Percentiles rank a stretch among this genome's conserved stretches.
Conservation (phyloP, 306 rosid species). For the Hippophae gyantsensis region DNA sequence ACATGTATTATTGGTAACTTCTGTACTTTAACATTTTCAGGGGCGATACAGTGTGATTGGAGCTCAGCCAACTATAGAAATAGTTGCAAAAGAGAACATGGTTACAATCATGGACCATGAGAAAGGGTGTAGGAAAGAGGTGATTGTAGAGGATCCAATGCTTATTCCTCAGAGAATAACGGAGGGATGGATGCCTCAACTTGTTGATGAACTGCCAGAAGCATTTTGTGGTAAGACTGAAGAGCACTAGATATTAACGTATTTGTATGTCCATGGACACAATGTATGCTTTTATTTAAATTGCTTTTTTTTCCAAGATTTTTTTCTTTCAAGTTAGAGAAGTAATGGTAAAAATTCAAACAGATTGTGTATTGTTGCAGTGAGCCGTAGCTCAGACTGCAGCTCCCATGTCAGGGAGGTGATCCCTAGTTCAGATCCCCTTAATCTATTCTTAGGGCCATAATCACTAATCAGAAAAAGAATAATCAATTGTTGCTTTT, state of each 20-base stretch:
- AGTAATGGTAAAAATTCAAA: no score
- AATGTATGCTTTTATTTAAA: no score
- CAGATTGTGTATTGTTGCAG: no score
- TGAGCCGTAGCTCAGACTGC: no score
- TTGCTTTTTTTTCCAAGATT: no score
- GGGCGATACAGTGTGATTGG: slow-evolving; percentile 88
- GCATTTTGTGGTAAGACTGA: slow-evolving; percentile 70
- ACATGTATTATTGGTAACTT: background rate
- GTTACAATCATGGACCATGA: slow-evolving; percentile 77
- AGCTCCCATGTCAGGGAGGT: no score
- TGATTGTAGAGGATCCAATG: slow-evolving; percentile 72
- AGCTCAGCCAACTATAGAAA: slow-evolving; percentile 89
- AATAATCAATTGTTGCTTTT: no score
- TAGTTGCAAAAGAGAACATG: slow-evolving; percentile 82
- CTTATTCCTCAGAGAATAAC: slow-evolving; percentile 60
- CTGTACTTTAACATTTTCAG: slow-evolving; percentile 21
- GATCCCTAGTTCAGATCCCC: no score
- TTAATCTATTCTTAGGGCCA: no score
- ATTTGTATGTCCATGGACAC: no score
- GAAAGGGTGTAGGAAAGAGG: slow-evolving; percentile 58
- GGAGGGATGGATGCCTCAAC: slow-evolving; percentile 83
- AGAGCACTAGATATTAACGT: slow-evolving; percentile 1
- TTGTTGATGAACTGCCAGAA: slow-evolving; percentile 79
- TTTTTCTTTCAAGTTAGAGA: no score
- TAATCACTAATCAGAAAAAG: no score